These are phyloP conservation scores for Podaxis pistillaris DNA, from an alignment of 768 basidiomycete species.

Conservation along the genomic window DNA sequence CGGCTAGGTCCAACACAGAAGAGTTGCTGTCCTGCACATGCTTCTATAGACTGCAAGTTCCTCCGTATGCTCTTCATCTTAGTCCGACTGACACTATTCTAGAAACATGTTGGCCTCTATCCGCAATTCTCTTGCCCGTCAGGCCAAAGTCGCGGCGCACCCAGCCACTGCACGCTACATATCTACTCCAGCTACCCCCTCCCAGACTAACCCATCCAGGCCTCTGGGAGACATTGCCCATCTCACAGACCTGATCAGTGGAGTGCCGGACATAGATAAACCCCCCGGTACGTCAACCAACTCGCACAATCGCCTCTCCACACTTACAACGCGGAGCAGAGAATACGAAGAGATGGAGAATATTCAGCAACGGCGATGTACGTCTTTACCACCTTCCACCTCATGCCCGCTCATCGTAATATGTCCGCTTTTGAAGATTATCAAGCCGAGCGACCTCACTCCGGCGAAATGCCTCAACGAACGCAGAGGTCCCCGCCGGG, in stretches of 20 bases:
- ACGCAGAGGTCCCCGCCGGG: slow-evolving; percentile 10
- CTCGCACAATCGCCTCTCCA: neutral
- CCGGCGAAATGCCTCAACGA: slow-evolving; percentile 25
- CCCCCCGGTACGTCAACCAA: neutral
- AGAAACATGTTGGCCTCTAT: slow-evolving; percentile 12
- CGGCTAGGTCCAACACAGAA: neutral
- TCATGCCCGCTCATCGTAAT: neutral
- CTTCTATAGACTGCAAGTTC: neutral
- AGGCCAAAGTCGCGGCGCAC: neutral
- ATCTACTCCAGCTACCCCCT: neutral
- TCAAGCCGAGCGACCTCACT: slow-evolving; percentile 27
- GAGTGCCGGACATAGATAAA: neutral
- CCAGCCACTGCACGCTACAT: neutral
- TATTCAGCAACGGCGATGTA: slow-evolving; percentile 23
- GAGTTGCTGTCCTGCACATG: neutral
- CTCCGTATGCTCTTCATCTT: neutral
- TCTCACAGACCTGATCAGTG: neutral
- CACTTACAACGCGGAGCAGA: neutral
- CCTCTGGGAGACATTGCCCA: neutral
- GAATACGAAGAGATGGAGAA: slow-evolving; percentile 13
- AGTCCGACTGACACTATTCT: neutral
- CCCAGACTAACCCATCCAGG: neutral
- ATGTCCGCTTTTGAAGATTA: slow-evolving; percentile 1
- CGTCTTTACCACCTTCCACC: neutral
- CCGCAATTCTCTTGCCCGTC: slow-evolving; percentile 8